Conservation (phyloP, 495 filamentous ascomycete genomes). For the Cercophora scortea region DNA sequence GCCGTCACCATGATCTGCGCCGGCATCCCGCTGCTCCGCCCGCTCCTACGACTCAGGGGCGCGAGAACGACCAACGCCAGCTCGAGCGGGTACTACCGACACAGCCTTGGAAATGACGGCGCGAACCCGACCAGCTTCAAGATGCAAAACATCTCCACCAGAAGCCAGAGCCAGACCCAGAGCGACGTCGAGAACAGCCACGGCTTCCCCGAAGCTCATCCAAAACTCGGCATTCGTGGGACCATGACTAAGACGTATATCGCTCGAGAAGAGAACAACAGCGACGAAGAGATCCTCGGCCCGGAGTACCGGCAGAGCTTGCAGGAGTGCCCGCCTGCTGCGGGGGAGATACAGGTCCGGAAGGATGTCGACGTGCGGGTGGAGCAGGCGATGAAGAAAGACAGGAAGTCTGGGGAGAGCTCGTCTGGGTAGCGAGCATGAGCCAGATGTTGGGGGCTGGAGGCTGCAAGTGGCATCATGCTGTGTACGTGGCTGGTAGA, state of each 20-base stretch:
- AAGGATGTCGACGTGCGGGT: conserved; percentile 4
- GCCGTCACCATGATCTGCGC: conserved; percentile 21
- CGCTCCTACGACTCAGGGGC: conserved; percentile 3
- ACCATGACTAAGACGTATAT: conserved; percentile 5
- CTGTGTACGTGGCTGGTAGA: too few relatives aligned
- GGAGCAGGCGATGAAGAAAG: background rate
- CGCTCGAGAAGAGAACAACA: conserved; percentile 2
- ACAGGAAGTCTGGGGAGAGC: too few relatives aligned
- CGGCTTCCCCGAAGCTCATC: conserved; percentile 1
- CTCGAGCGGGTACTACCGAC: conserved; percentile 4
- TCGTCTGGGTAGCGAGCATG: too few relatives aligned
- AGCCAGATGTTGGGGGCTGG: too few relatives aligned
- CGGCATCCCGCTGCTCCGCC: conserved; percentile 14
- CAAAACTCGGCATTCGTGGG: conserved; percentile 3
- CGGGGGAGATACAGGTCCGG: background rate
- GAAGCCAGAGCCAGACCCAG: background rate
- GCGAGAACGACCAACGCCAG: background rate
- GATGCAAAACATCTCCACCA: background rate
- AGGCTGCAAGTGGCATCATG: too few relatives aligned
- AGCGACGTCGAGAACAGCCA: background rate
- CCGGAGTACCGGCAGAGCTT: conserved; percentile 1
- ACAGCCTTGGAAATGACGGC: conserved; percentile 4
- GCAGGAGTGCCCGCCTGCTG: background rate
- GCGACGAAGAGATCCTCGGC: conserved; percentile 8
- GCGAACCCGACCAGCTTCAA: background rate